phyloP scores from a whole-genome alignment of 2,329 filamentous ascomycete species.

The Xylaria sp. region DNA sequence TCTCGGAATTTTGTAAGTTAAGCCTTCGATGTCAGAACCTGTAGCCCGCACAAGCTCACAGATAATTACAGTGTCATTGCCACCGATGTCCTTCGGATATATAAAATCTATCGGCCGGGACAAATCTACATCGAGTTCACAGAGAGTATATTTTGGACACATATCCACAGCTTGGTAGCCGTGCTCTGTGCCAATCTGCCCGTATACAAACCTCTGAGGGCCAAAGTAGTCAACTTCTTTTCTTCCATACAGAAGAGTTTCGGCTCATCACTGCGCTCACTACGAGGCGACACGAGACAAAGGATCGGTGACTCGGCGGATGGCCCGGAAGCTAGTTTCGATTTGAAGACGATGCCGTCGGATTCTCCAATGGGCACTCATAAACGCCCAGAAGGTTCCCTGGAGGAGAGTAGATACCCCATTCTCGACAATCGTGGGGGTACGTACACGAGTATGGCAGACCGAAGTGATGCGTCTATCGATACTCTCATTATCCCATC shows the following conservation, averaged over 20 bases:
- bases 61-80: slow-evolving; percentile 5
- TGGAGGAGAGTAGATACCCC: not conserved
- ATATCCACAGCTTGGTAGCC: slow-evolving; percentile 1
- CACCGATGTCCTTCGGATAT: slow-evolving; percentile 14
- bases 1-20: slow-evolving; percentile 20
- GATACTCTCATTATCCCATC: not conserved
- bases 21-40: too few species aligned
- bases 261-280: not conserved
- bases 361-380: not conserved
- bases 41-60: too few species aligned
- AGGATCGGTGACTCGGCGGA: not conserved
- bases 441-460: not conserved
- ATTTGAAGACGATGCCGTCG: not conserved
- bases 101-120: slow-evolving; percentile 13
- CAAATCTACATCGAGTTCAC: too few species aligned
- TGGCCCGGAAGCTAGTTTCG: not conserved
- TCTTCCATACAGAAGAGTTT: not conserved
- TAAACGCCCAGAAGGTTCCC: not conserved
- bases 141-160: not conserved
- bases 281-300: not conserved
- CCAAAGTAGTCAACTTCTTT: not conserved
- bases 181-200: slow-evolving; percentile 13
- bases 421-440: not conserved
- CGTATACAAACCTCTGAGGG: slow-evolving; percentile 3
- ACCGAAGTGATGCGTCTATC: not conserved